Evolutionary conservation across 2,329 filamentous ascomycete genomes (phyloP).

Genomic region (Diplocarpon mali): DNA sequence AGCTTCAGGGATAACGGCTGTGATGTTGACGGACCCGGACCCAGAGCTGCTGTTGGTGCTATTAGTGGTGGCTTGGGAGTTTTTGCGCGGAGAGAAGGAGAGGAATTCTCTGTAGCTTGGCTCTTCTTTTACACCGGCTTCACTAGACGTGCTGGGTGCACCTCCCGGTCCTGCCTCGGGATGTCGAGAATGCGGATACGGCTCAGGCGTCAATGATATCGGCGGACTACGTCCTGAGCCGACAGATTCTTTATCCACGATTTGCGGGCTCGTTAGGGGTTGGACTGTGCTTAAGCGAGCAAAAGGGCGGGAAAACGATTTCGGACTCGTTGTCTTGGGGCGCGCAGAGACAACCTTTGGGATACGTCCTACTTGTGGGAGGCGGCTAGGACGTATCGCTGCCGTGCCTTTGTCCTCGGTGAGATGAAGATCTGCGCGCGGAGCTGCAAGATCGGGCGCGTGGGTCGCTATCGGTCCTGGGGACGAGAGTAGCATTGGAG

Average conservation of each 20-base stretch:
- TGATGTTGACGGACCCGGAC: slow-evolving; percentile 48
- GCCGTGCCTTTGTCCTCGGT: slow-evolving; percentile 8
- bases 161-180: background rate
- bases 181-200: background rate
- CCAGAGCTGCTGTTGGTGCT: slow-evolving; percentile 42
- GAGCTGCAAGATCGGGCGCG: slow-evolving; percentile 12
- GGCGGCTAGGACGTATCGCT: slow-evolving; percentile 42
- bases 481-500: slow-evolving; percentile 12
- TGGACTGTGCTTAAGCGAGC: slow-evolving; percentile 40
- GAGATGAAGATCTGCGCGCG: slow-evolving; percentile 20
- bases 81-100: slow-evolving; percentile 60
- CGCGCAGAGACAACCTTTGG: slow-evolving; percentile 67
- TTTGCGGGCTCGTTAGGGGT: slow-evolving; percentile 22
- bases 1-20: slow-evolving; percentile 52
- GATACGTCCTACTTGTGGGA: slow-evolving; percentile 77
- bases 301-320: slow-evolving; percentile 82
- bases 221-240: slow-evolving; percentile 36
- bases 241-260: slow-evolving; percentile 32
- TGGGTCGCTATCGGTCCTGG: slow-evolving; percentile 16
- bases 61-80: slow-evolving; percentile 51
- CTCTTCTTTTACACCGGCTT: slow-evolving; percentile 4
- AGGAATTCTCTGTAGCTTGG: slow-evolving; percentile 49
- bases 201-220: slow-evolving; percentile 19
- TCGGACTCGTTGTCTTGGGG: slow-evolving; percentile 55
- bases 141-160: too few relatives aligned